Evolutionary conservation across 1,139 yeast genomes (phyloP).

Genomic region (Hemisphaericaspora lyxosophila): DNA sequence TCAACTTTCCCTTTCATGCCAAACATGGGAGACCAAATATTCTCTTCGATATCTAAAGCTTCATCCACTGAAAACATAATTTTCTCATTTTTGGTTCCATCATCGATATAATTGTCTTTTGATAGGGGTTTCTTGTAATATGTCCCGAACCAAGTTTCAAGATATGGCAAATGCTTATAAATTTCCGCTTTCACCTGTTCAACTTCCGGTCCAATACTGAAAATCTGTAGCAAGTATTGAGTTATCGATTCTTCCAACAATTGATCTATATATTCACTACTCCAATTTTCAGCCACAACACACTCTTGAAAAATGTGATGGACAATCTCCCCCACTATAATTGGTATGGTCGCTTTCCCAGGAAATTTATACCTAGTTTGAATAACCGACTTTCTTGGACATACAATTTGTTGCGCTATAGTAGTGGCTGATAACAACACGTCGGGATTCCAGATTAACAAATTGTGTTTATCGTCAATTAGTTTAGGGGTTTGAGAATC

Average conservation of each 20-base stretch:
- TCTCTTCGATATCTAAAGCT: conserved; percentile 83
- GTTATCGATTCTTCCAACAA: conserved; percentile 48
- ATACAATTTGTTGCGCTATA: conserved; percentile 71
- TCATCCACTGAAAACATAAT: conserved; percentile 56
- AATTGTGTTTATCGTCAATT: conserved; percentile 59
- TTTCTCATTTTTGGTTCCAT: conserved; percentile 33
- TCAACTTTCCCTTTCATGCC: conserved; percentile 93
- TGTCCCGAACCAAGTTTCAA: conserved; percentile 62
- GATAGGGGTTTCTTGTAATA: conserved; percentile 36
- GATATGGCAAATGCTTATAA: conserved; percentile 51
- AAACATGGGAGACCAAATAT: conserved; percentile 84
- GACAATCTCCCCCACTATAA: conserved; percentile 74
- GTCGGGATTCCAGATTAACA: conserved; percentile 84
- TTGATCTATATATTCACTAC: conserved; percentile 43
- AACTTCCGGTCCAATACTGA: conserved; percentile 54
- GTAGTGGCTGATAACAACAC: conserved; percentile 76
- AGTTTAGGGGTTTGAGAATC: conserved; percentile 35
- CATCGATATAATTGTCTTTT: conserved; percentile 30
- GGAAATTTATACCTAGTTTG: conserved; percentile 52
- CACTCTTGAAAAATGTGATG: conserved; percentile 79
- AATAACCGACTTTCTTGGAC: conserved; percentile 71
- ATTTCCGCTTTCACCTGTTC: conserved; percentile 47
- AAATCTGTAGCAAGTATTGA: conserved; percentile 49
- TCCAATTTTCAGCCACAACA: conserved; percentile 44
- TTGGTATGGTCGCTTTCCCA: conserved; percentile 56